Evolutionary conservation across 768 basidiomycete species (phyloP), one percentile per base, ranked within the genome.

Genomic region (Tricholoma bakamatsutake): DNA sequence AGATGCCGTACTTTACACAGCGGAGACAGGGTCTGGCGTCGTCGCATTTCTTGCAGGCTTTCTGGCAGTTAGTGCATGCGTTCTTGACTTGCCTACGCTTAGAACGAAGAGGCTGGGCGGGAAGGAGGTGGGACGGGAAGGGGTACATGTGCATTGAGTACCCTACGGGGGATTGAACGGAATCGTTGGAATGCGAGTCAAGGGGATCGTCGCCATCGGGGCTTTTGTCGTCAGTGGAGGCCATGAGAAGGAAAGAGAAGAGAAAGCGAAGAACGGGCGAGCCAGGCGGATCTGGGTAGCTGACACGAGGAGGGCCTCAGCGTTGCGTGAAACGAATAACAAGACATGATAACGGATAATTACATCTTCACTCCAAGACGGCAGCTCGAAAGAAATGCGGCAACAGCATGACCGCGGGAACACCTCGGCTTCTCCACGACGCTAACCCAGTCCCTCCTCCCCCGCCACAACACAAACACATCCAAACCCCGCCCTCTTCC

Each of bases 41-140:
- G 71, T 93, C 91, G 67, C 90, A 93, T 69, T 92, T 91, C 77
- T 93, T 93, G 79, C 89, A 93, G 2, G 90, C 88, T 68, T 90
- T 91, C 70, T 92, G 91, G 66, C 91, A 93, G 61, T 89, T 89
- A 31, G 90, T 92, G 71, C 91, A 93, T 52, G 90, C 90, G 61
- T 91, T 92, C 80, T 92, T 93, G 76, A 93, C 91, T 65, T 93
- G 90, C 52, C 86, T 78, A 61, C 90, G 88, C 71, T 93, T 93
- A 37, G 87, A 77, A 60, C 85, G 85, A 57, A 80, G 75, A 21
- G 79, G 76, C 59, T 79, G 78, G 64, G 63, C 71, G 64, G 68
- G 76, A 46, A 71, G 65, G 55, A 71, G 65, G 59, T 76, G 76
- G 37, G 78, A 73, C 53, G 82, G 73, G 72, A 85, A 83, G 49